These are phyloP conservation scores for Penicillium carneum DNA, from an alignment of 2,329 filamentous ascomycete species.

Conservation along the genomic window DNA sequence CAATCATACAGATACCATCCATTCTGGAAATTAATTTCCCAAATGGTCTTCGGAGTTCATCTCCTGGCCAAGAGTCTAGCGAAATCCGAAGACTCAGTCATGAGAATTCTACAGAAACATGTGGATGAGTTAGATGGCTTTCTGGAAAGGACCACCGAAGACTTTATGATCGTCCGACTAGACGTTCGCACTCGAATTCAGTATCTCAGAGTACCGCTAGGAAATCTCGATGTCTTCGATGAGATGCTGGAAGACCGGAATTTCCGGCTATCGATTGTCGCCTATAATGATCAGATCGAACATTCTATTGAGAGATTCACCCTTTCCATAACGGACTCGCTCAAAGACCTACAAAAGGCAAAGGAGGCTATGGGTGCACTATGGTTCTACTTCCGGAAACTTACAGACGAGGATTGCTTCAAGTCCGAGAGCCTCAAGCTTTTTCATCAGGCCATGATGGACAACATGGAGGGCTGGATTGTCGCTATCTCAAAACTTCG, in stretches of 20 bases:
- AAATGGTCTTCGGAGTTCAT: slow-evolving; percentile 93
- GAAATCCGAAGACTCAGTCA: slow-evolving; percentile 86
- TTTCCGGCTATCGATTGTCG: slow-evolving; percentile 82
- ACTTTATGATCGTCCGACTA: slow-evolving; percentile 76
- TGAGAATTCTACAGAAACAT: slow-evolving; percentile 86
- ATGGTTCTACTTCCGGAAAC: slow-evolving; percentile 73
- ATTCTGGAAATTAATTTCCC: slow-evolving; percentile 85
- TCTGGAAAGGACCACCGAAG: slow-evolving; percentile 82
- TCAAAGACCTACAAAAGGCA: slow-evolving; percentile 80
- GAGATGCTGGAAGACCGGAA: slow-evolving; percentile 83
- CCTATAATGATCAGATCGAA: slow-evolving; percentile 89
- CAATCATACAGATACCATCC: slow-evolving; percentile 72
- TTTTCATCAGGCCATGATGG: slow-evolving; percentile 88
- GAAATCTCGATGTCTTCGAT: slow-evolving; percentile 83
- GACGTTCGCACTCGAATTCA: slow-evolving; percentile 83
- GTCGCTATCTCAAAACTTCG: slow-evolving; percentile 79
- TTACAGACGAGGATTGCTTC: slow-evolving; percentile 68
- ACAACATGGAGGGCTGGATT: slow-evolving; percentile 89
- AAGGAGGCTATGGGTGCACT: slow-evolving; percentile 78
- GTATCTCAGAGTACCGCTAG: slow-evolving; percentile 80
- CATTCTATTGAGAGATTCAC: slow-evolving; percentile 84
- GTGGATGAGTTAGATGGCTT: slow-evolving; percentile 95
- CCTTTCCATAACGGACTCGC: slow-evolving; percentile 74
- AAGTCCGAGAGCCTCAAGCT: slow-evolving; percentile 68
- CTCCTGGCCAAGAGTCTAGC: slow-evolving; percentile 83